Evolutionary conservation across 495 filamentous ascomycete genomes (phyloP).

Genomic region (Hypoxylon trugodes): DNA sequence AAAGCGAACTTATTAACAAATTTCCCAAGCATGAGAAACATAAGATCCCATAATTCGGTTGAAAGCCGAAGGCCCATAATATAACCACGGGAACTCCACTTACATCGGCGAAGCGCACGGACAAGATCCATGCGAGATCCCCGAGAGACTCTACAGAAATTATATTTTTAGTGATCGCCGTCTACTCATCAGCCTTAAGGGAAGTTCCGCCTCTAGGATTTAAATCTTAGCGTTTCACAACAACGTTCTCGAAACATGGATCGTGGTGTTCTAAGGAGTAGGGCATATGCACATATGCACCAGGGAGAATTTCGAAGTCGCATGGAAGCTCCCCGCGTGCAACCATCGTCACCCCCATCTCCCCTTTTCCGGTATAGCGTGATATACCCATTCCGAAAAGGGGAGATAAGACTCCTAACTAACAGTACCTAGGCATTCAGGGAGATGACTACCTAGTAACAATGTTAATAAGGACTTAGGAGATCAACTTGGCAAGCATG

Average conservation of each 20-base stretch:
- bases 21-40: background rate
- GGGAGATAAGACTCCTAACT: conserved; percentile 3
- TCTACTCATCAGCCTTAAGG: conserved; percentile 30
- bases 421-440: conserved; percentile 8
- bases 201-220: conserved; percentile 11
- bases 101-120: conserved; percentile 38
- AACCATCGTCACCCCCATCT: conserved; percentile 13
- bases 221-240: conserved; percentile 26
- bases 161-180: conserved; percentile 27
- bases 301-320: conserved; percentile 30
- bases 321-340: conserved; percentile 30
- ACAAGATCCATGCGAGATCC: conserved; percentile 34
- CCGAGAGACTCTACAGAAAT: conserved; percentile 20
- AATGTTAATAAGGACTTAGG: background rate
- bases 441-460: conserved; percentile 11
- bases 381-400: conserved; percentile 16
- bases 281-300: background rate
- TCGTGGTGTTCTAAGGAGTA: conserved; percentile 15
- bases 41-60: conserved; percentile 12
- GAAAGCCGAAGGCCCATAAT: conserved; percentile 25
- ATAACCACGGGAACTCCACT: conserved; percentile 20
- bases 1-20: background rate
- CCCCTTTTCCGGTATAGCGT: conserved; percentile 18
- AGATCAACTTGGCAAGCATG: conserved; percentile 12
- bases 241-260: conserved; percentile 34